These are phyloP conservation scores for Acanthamoeba sp. DNA, from an alignment of 208 protist genomes.

Conservation along the genomic window DNA sequence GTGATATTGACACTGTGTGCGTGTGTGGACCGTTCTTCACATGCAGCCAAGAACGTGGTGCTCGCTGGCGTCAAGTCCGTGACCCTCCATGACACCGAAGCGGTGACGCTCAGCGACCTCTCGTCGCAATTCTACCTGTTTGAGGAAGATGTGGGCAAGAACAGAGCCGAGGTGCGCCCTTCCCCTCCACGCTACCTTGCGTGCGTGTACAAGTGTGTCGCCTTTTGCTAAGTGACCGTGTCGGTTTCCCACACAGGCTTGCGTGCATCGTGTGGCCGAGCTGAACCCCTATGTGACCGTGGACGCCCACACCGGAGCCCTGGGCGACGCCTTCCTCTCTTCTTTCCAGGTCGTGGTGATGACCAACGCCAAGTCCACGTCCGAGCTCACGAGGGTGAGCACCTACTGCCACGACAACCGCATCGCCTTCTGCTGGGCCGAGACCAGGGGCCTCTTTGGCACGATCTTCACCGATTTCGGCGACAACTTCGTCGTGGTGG, in stretches of 20 bases:
- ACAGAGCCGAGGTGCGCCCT: background rate
- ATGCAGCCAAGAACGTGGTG: constrained; percentile 94
- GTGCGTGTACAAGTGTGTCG: background rate
- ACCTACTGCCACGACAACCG: constrained; percentile 72
- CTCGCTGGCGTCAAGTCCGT: constrained; percentile 93
- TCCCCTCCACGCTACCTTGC: background rate
- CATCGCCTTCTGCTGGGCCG: constrained; percentile 84
- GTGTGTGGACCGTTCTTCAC: background rate
- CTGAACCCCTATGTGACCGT: background rate
- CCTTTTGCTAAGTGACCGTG: no score
- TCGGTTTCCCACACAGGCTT: background rate
- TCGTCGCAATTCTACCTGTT: constrained; percentile 80
- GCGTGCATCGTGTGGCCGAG: background rate
- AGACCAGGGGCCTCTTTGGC: constrained; percentile 87
- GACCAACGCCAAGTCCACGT: constrained; percentile 56
- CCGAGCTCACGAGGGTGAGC: constrained; percentile 83
- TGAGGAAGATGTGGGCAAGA: background rate
- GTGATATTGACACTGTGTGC: no score
- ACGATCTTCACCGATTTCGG: constrained; percentile 92
- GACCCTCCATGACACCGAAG: constrained; percentile 91
- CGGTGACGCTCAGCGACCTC: constrained; percentile 88
- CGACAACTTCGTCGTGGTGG: constrained; percentile 86
- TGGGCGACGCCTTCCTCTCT: background rate
- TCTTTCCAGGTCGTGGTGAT: constrained; percentile 54
- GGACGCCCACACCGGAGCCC: background rate